Evolutionary conservation across 441 rosid species (phyloP).

Genomic region (Macaranga tanarius): DNA sequence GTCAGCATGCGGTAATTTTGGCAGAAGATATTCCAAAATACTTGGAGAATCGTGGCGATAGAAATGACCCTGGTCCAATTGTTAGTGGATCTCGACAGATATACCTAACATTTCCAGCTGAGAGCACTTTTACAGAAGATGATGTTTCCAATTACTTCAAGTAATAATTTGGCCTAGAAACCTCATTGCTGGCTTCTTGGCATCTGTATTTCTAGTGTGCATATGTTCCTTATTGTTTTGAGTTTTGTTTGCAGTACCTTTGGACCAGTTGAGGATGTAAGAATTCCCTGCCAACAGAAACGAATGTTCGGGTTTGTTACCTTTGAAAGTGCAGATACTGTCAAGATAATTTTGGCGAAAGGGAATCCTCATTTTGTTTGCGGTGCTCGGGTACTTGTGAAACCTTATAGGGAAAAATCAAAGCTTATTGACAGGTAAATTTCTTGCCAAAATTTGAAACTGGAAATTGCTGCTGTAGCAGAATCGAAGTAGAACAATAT

Average conservation of each 20-base stretch:
- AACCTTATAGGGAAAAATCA: constrained; percentile 70
- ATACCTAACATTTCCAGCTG: constrained; percentile 67
- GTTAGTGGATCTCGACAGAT: constrained; percentile 60
- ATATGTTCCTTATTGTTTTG: constrained; percentile 7
- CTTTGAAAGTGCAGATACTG: constrained; percentile 61
- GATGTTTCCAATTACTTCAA: constrained; percentile 70
- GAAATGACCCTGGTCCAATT: constrained; percentile 46
- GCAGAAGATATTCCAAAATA: constrained; percentile 56
- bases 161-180: constrained; percentile 29
- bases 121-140: constrained; percentile 65
- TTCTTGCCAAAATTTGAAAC: neutral
- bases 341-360: constrained; percentile 53
- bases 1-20: constrained; percentile 67
- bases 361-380: constrained; percentile 73
- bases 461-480: neutral
- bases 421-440: constrained; percentile 57
- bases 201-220: constrained; percentile 1
- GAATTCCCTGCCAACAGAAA: constrained; percentile 69
- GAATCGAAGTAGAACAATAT: neutral
- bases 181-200: neutral
- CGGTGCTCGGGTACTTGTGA: constrained; percentile 68
- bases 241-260: constrained; percentile 40
- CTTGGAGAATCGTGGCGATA: constrained; percentile 42
- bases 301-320: constrained; percentile 80
- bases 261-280: constrained; percentile 69